Base-by-base conservation (phyloP, 805 yeast genomes). In the Zygoascus bituminiphila region DNA sequence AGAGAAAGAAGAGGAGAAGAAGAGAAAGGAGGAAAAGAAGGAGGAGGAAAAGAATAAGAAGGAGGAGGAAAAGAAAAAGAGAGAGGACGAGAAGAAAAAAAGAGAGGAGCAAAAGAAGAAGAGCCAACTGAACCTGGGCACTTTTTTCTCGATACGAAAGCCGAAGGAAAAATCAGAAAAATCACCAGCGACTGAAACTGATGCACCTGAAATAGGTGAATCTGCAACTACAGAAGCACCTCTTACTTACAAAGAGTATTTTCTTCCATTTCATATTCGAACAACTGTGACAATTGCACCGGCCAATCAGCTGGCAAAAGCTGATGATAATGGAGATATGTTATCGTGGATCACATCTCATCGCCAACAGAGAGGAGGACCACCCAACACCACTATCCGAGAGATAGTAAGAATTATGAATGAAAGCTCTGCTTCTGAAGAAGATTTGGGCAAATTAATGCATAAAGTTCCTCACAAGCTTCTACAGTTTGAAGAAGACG, bases 401-500 rank as follows among this genome's bases (percentile, higher is more conserved):
- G 63, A 55, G 33, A 53, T 51, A 23, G 51, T 58, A 36, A 55
- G 53, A 21, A 48, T 46, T 25, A 51, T 45, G 44, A 48, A 39
- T 47, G 31, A 39, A 22, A 51, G 52, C 42, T 47, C 45, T n/a
- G 23, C 51, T 24, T 37, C 59, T 31, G 59, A 58, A 48, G 44
- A 46, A 6, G 49, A 51, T 7, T 45, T 55, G 1, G 49, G 46
- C 3, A 47, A 12, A 9, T 23, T 46, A 42, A 51, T 64, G 15
- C 38, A 48, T n/a, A 29, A 42, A n/a, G 45, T 65, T 5, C 67
- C 69, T 2, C 49, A 56, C 2, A 60, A 62, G 42, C 59, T 61
- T 46, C 45, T 70, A 10, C 63, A 64, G 37, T 69, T 70, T 56
- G 73, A 75, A 52, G 83, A 78, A 51, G 77, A 77, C 54, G 62